Conservation (phyloP, 2,329 filamentous ascomycete species). For the Teratosphaeriaceae sp. region DNA sequence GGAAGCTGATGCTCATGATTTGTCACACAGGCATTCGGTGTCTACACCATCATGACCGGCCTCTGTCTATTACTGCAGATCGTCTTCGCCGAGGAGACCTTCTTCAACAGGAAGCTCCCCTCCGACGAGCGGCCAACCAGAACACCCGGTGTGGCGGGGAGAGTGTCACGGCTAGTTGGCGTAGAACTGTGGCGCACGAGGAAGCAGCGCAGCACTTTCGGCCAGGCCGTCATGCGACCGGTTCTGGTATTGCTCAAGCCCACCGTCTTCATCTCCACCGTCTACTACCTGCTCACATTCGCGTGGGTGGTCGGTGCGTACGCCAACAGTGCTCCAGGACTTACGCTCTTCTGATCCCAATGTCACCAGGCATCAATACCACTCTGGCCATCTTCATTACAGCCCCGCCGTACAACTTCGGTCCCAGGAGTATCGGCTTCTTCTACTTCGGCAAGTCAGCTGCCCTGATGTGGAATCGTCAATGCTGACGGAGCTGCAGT, state of each 20-base stretch:
- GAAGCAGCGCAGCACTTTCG: conserved; percentile 23
- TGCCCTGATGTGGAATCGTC: too few species aligned
- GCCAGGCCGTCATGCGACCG: conserved; percentile 14
- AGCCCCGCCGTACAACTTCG: conserved; percentile 33
- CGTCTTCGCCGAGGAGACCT: conserved; percentile 44
- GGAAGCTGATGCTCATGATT: too few species aligned
- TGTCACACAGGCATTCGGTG: neutral
- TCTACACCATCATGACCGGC: conserved; percentile 10
- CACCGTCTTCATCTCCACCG: conserved; percentile 28
- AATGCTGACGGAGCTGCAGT: too few species aligned
- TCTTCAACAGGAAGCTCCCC: conserved; percentile 38
- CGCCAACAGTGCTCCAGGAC: too few species aligned
- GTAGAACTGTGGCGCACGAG: conserved; percentile 15
- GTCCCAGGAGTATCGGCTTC: conserved; percentile 41
- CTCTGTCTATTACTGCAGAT: conserved; percentile 32
- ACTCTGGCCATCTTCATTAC: conserved; percentile 21
- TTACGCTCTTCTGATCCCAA: too few species aligned
- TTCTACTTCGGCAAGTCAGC: conserved; percentile 59
- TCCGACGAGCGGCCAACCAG: conserved; percentile 23
- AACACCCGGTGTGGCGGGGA: conserved; percentile 28
- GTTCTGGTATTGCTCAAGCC: conserved; percentile 34
- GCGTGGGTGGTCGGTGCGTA: conserved; percentile 21
- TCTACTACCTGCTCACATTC: conserved; percentile 34
- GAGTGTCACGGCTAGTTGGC: conserved; percentile 28
- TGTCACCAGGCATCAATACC: conserved; percentile 18